phyloP scores from a whole-genome alignment of 2,329 filamentous ascomycete genomes.

The Furcasterigmium furcatum region DNA sequence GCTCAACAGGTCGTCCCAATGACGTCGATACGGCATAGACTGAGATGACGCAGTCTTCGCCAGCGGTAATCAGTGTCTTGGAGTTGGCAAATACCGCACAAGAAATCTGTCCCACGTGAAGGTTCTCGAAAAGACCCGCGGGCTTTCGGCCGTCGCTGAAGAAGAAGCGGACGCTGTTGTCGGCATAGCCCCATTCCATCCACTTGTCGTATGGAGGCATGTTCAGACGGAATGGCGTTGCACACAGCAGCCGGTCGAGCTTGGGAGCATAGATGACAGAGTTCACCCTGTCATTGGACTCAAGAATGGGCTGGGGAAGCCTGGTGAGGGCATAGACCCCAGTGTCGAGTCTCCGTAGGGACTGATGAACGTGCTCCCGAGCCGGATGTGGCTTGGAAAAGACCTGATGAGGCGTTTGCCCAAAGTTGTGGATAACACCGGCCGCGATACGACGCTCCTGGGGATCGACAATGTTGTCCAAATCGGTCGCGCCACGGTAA shows the following conservation, averaged over 20 bases:
- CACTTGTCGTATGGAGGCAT: slow-evolving; percentile 91
- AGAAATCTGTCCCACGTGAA: slow-evolving; percentile 88
- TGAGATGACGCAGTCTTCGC: slow-evolving; percentile 86
- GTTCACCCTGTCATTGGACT: slow-evolving; percentile 74
- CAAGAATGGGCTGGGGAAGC: slow-evolving; percentile 73
- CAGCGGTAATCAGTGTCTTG: slow-evolving; percentile 85
- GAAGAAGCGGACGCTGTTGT: slow-evolving; percentile 90
- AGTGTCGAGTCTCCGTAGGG: slow-evolving; percentile 70
- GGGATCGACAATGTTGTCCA: slow-evolving; percentile 87
- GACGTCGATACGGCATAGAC: slow-evolving; percentile 71
- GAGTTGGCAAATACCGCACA: slow-evolving; percentile 83
- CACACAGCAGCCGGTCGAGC: slow-evolving; percentile 78
- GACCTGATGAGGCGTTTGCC: slow-evolving; percentile 93
- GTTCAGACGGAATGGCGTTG: slow-evolving; percentile 81
- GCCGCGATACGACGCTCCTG: slow-evolving; percentile 86
- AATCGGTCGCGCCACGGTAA: slow-evolving; percentile 88
- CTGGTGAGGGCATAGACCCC: slow-evolving; percentile 73
- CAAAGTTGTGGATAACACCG: slow-evolving; percentile 97
- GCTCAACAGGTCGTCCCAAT: slow-evolving; percentile 68
- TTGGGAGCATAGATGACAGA: slow-evolving; percentile 76
- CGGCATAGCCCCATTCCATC: slow-evolving; percentile 93
- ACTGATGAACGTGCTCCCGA: slow-evolving; percentile 66
- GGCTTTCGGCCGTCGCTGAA: slow-evolving; percentile 77
- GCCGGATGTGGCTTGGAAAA: slow-evolving; percentile 78
- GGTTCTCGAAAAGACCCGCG: slow-evolving; percentile 86